phyloP scores from a whole-genome alignment of 495 filamentous ascomycete species.

The Trichoderma reesei region DNA sequence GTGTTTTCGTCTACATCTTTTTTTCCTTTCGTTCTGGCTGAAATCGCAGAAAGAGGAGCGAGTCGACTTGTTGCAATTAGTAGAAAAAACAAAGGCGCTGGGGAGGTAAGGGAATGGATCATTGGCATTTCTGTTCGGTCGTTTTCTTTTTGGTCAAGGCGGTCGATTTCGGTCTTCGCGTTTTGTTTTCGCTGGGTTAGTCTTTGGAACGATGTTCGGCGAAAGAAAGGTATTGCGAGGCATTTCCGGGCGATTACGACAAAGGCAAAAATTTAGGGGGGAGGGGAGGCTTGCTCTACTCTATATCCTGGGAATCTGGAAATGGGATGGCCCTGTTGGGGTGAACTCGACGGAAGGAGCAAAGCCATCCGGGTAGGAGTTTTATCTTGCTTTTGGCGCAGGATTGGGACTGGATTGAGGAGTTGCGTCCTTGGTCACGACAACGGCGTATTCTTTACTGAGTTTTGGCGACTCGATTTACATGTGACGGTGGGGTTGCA shows the following conservation, averaged over 20 bases:
- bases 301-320: conserved; percentile 8
- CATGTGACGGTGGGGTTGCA: background rate
- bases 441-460: conserved; percentile 3
- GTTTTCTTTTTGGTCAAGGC: conserved; percentile 2
- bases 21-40: background rate
- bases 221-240: conserved; percentile 6
- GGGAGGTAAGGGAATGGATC: background rate
- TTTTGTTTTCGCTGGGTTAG: conserved; percentile 8
- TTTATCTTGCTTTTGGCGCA: conserved; percentile 10
- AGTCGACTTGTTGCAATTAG: conserved; percentile 8
- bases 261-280: conserved; percentile 1
- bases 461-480: conserved; percentile 5
- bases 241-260: conserved; percentile 10
- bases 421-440: background rate
- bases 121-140: background rate
- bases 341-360: conserved; percentile 4
- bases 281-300: conserved; percentile 5
- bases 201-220: conserved; percentile 8
- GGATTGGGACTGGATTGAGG: conserved; percentile 5
- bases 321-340: conserved; percentile 5
- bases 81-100: conserved; percentile 7
- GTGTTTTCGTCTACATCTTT: background rate
- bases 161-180: conserved; percentile 10
- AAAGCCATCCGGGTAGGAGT: conserved; percentile 2
- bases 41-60: background rate